Evolutionary conservation across 176 grass and related monocot species (phyloP), one percentile per base, ranked within the genome.

Genomic region (Rhipidocladum racemiflorum): DNA sequence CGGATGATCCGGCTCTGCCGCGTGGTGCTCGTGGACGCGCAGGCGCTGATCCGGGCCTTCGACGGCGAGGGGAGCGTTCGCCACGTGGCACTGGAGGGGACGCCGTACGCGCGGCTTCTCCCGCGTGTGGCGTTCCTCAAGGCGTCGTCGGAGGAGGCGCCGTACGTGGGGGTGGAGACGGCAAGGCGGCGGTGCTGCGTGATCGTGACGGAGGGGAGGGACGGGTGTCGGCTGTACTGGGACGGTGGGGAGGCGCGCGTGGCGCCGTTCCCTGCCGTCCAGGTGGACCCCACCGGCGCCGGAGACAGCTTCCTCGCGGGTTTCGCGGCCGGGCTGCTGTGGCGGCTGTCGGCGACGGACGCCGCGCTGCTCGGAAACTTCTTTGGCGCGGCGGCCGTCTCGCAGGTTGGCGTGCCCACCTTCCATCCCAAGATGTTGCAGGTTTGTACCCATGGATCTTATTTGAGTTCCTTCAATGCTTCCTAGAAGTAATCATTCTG

Each of bases 251-350:
- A 99, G 76, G 68, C 90, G n/a, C 71, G 69, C 51, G 87, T 95
- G 12, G 57, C 78, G 10, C 90, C 96, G 9, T 99, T 99, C 77
- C 83, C 72, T 2, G 89, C 85, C 23, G 79, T 90, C 20, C 89
- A 99, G 87, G 83, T 99, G 14, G 96, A 99, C 64, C 96, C 96
- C 20, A 99, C 96, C 2, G 96, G 96, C 20, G 96, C 96, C 7
- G 92, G 92, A 5, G 96, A 99, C 68, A 95, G 96, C 74, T 99
- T 93, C 77, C 90, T 99, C 20, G 92, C 90, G 1, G 96, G 96
- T 6, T 93, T 99, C 65, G 85, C 88, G 1, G 50, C 78, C 32
- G 96, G 92, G n/a, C 45, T 99, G 81, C 48, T 99, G 28, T 99
- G 92, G 92, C 89, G 92, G 10, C 45, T 99, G 23, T 76, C 92